Evolutionary conservation across 2,329 filamentous ascomycete species (phyloP).

Genomic region (Curvularia verruculosa): DNA sequence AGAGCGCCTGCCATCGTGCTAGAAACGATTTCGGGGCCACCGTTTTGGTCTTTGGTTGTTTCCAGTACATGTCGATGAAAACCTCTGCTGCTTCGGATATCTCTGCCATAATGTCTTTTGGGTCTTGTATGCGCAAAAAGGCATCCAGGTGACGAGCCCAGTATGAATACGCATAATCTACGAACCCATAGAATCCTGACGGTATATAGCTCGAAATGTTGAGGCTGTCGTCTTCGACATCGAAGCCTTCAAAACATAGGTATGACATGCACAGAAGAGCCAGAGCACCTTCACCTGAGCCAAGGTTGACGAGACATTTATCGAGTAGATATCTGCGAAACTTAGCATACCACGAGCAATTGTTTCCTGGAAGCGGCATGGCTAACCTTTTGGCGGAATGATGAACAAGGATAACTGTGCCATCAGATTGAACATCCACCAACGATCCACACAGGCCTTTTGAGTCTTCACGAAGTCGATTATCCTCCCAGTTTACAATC

Average conservation of each 20-base stretch:
- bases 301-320: constrained; percentile 3
- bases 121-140: neutral
- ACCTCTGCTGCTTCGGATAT: constrained; percentile 4
- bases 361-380: neutral
- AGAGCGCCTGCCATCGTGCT: constrained; percentile 4
- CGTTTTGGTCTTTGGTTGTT: neutral
- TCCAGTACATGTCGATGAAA: constrained; percentile 11
- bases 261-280: constrained; percentile 4
- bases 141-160: constrained; percentile 11
- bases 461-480: constrained; percentile 27
- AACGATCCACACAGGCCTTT: constrained; percentile 36
- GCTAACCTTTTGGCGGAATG: constrained; percentile 11
- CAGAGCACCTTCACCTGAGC: neutral
- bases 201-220: neutral
- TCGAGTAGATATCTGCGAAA: constrained; percentile 5
- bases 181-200: constrained; percentile 11
- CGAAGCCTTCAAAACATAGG: constrained; percentile 5
- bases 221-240: neutral
- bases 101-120: neutral
- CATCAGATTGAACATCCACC: constrained; percentile 3
- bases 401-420: constrained; percentile 9
- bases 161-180: constrained; percentile 12
- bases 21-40: constrained; percentile 1
- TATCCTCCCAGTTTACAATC: constrained; percentile 29
- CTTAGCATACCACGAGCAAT: neutral